These are phyloP conservation scores for Paratinospora sagittata DNA, from an alignment of 164 flowering plant genomes.

Conservation along the genomic window DNA sequence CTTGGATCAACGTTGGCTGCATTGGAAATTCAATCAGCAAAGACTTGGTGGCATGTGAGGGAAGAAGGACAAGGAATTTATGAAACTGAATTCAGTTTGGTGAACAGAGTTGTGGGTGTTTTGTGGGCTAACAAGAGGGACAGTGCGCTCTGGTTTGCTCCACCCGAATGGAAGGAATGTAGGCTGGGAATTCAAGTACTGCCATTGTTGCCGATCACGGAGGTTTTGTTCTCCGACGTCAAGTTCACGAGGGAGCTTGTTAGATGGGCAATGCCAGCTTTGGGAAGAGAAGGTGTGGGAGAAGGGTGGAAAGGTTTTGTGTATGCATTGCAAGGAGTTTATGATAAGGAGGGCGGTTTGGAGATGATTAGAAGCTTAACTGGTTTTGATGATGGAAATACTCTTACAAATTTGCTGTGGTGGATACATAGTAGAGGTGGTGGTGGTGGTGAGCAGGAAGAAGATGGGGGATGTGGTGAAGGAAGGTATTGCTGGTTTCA, in stretches of 20 bases:
- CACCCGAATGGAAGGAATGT: constrained; percentile 77
- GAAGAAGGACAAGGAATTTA: constrained; percentile 48
- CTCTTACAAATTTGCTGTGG: constrained; percentile 76
- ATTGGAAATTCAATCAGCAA: constrained; percentile 65
- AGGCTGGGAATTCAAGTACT: constrained; percentile 80
- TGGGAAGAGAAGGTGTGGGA: constrained; percentile 65
- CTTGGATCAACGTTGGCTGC: constrained; percentile 67
- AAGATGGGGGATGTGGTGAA: constrained; percentile 15
- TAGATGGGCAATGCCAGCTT: constrained; percentile 63
- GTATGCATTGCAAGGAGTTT: constrained; percentile 71
- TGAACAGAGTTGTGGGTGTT: constrained; percentile 76
- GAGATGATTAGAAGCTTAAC: constrained; percentile 48
- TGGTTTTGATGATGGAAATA: constrained; percentile 77
- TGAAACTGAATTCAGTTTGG: constrained; percentile 48
- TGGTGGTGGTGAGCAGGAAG: constrained; percentile 20
- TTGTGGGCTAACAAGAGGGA: constrained; percentile 86
- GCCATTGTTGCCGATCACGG: constrained; percentile 72
- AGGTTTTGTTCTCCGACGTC: constrained; percentile 57
- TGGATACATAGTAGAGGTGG: constrained; percentile 66
- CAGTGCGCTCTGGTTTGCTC: constrained; percentile 87
- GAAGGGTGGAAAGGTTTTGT: constrained; percentile 95
- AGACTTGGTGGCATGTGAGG: constrained; percentile 82
- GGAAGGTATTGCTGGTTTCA: constrained; percentile 45
- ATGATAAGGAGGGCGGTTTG: constrained; percentile 54
- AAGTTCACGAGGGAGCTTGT: constrained; percentile 54